phyloP scores from a whole-genome alignment of 1,284 basidiomycete genomes.

The Cystobasidium slooffiae region DNA sequence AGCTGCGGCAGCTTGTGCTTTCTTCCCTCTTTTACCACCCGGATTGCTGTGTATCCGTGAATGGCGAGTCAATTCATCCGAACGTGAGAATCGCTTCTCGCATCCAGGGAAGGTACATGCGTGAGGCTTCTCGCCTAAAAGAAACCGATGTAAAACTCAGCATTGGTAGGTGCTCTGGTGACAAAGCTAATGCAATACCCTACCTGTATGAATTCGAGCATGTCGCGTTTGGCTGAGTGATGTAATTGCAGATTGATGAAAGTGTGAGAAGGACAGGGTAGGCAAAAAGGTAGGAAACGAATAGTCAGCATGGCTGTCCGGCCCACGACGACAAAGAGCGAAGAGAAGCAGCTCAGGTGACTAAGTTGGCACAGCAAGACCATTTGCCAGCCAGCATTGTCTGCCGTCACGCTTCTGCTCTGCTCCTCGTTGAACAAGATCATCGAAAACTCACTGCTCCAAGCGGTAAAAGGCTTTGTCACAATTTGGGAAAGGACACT shows the following conservation, averaged over 20 bases:
- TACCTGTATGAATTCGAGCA: conserved; percentile 86
- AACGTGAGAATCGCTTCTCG: conserved; percentile 96
- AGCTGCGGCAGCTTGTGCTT: conserved; percentile 48
- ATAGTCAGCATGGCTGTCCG: neutral
- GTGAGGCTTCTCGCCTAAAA: conserved; percentile 87
- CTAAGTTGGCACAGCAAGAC: too few species aligned
- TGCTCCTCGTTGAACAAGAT: neutral
- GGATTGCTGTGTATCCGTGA: conserved; percentile 80
- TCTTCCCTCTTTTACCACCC: conserved; percentile 49
- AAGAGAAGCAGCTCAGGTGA: neutral
- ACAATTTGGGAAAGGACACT: conserved; percentile 77
- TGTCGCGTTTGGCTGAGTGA: conserved; percentile 77
- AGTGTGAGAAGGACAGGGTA: neutral
- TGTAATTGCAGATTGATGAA: conserved; percentile 34
- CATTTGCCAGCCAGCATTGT: conserved; percentile 24
- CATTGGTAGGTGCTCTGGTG: neutral
- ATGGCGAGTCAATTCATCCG: conserved; percentile 95
- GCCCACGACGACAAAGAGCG: neutral
- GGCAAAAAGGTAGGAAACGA: neutral
- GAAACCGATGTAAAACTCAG: neutral
- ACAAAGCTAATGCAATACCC: neutral
- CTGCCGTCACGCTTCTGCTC: conserved; percentile 42
- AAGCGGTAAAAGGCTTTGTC: conserved; percentile 86
- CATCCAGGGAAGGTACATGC: conserved; percentile 90
- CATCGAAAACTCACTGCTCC: conserved; percentile 77